phyloP scores from a whole-genome alignment of 345 rosid genomes.

The Cardamine chenopodiifolia region DNA sequence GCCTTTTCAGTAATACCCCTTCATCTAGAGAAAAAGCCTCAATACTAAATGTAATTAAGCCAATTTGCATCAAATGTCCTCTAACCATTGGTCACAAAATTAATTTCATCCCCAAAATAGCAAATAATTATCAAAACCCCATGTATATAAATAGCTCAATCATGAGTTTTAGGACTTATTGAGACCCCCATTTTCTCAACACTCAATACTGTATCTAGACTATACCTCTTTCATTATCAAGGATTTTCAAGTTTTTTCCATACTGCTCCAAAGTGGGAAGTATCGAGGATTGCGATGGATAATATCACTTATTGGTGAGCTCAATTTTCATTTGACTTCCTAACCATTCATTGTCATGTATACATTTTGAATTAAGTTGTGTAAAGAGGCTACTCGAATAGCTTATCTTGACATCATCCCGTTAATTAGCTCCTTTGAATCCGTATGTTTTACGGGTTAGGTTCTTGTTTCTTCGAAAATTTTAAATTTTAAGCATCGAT shows the following conservation, averaged over 20 bases:
- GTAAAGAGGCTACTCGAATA: constrained; percentile 24
- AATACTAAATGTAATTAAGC: background rate
- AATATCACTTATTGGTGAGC: constrained; percentile 28
- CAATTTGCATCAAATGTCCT: constrained; percentile 36
- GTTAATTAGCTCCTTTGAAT: constrained; percentile 9
- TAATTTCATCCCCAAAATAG: background rate
- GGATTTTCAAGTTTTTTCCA: constrained; percentile 16
- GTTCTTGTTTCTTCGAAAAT: background rate
- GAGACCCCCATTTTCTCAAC: background rate
- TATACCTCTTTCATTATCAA: constrained; percentile 11
- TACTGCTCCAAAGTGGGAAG: constrained; percentile 2
- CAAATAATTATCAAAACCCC: constrained; percentile 20
- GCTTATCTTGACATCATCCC: constrained; percentile 24
- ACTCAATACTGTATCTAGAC: background rate
- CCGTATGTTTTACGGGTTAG: constrained; percentile 7
- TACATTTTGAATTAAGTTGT: constrained; percentile 4
- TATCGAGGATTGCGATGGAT: constrained; percentile 12
- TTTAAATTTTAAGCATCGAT: constrained; percentile 11
- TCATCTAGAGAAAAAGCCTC: constrained; percentile 28
- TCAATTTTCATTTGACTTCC: constrained; percentile 18
- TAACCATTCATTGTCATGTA: background rate
- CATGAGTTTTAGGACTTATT: constrained; percentile 10
- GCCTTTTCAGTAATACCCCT: constrained; percentile 28
- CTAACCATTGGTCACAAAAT: constrained; percentile 8
- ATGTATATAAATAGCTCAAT: constrained; percentile 20